Conservation (phyloP, 2,329 filamentous ascomycete species). For the Fusarium cicatricum region DNA sequence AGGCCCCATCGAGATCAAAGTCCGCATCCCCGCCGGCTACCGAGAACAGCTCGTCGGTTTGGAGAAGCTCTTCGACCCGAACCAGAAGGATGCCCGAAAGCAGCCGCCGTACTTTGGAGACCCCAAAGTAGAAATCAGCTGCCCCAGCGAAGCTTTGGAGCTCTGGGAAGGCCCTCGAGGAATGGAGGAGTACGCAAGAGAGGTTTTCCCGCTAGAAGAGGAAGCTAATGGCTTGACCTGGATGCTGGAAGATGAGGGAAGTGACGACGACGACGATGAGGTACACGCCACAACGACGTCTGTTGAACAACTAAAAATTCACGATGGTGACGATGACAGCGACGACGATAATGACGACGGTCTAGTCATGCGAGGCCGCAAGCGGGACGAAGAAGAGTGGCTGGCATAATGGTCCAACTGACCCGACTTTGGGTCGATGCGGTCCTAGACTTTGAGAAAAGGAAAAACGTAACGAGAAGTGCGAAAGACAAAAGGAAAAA, state of each 20-base stretch:
- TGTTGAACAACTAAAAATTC: slow-evolving; percentile 52
- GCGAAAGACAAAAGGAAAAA: slow-evolving; percentile 25
- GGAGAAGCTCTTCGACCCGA: slow-evolving; percentile 65
- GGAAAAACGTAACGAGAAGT: slow-evolving; percentile 19
- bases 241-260: slow-evolving; percentile 74
- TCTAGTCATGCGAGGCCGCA: slow-evolving; percentile 64
- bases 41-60: slow-evolving; percentile 81
- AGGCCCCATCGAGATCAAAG: slow-evolving; percentile 82
- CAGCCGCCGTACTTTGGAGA: slow-evolving; percentile 73
- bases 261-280: slow-evolving; percentile 49
- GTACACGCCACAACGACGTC: slow-evolving; percentile 46
- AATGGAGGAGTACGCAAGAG: slow-evolving; percentile 92
- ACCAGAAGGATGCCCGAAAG: slow-evolving; percentile 60
- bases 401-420: slow-evolving; percentile 53
- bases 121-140: slow-evolving; percentile 64
- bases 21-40: slow-evolving; percentile 88
- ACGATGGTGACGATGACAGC: slow-evolving; percentile 53
- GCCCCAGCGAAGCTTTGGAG: slow-evolving; percentile 77
- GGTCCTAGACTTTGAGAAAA: slow-evolving; percentile 15
- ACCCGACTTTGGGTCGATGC: not conserved
- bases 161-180: slow-evolving; percentile 93
- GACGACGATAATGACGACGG: slow-evolving; percentile 67
- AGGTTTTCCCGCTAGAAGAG: slow-evolving; percentile 94
- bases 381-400: slow-evolving; percentile 68
- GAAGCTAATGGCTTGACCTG: slow-evolving; percentile 92